A percentile compares a stretch with the other conserved stretches of the same genome.
Evolutionary conservation across 108 stramenopile genomes (phyloP).

Genomic region (Conticribra guillardii): DNA sequence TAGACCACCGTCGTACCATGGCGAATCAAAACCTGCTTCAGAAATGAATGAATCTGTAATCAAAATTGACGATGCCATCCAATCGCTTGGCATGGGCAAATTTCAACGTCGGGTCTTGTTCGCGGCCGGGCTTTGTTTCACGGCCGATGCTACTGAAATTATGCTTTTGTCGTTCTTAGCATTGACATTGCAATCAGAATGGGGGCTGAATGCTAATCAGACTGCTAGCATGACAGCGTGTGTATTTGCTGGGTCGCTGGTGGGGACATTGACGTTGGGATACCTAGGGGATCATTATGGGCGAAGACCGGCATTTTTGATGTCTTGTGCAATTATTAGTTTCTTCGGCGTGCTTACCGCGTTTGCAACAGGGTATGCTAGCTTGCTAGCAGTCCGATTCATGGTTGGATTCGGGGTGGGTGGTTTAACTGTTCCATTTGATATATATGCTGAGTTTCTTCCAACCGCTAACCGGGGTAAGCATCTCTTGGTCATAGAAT

Average conservation of each 20-base stretch:
- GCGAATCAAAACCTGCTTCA: neutral
- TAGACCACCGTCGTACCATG: neutral
- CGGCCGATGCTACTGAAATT: constrained; percentile 84
- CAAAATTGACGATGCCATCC: constrained; percentile 74
- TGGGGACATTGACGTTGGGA: constrained; percentile 80
- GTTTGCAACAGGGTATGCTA: constrained; percentile 42
- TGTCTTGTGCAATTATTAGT: constrained; percentile 59
- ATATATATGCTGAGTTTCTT: constrained; percentile 79
- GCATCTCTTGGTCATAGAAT: constrained; percentile 71
- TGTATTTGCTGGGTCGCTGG: constrained; percentile 78
- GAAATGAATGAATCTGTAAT: neutral
- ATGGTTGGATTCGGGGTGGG: constrained; percentile 85
- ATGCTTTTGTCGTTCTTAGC: constrained; percentile 75
- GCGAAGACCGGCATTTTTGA: constrained; percentile 73
- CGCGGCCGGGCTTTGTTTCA: constrained; percentile 85
- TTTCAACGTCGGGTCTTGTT: constrained; percentile 71
- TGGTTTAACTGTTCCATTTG: constrained; percentile 81
- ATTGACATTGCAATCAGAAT: constrained; percentile 66
- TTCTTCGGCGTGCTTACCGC: constrained; percentile 72
- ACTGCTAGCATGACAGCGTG: constrained; percentile 64
- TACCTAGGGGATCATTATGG: constrained; percentile 78
- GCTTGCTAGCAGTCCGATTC: constrained; percentile 54
- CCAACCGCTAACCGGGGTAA: constrained; percentile 58
- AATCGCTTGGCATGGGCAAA: constrained; percentile 67
- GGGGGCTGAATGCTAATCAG: constrained; percentile 62